A percentile compares a stretch with the other conserved stretches of the same genome.
Conservation (phyloP, 805 yeast genomes). For the Lachancea waltii region DNA sequence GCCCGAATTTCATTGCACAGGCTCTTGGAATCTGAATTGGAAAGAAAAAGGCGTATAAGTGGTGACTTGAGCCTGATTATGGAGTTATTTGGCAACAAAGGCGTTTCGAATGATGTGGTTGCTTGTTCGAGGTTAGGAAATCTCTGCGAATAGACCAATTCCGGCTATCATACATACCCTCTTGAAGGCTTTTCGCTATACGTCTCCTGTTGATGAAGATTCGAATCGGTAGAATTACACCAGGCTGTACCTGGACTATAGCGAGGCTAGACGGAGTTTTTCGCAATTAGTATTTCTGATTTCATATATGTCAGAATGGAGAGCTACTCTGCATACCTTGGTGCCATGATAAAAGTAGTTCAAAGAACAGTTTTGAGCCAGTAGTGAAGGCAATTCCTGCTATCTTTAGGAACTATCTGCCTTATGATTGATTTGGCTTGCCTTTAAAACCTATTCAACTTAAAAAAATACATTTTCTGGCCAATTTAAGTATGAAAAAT, state of each 20-base stretch:
- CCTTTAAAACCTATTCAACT: too few relatives aligned
- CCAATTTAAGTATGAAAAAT: too few relatives aligned
- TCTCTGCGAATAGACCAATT: not conserved
- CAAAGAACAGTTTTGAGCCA: not conserved
- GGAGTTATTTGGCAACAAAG: constrained; percentile 31
- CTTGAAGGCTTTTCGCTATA: constrained; percentile 17
- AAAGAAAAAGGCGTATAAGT: constrained; percentile 22
- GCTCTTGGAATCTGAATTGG: constrained; percentile 26
- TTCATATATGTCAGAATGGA: too few relatives aligned
- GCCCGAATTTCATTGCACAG: constrained; percentile 24
- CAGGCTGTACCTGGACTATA: constrained; percentile 18
- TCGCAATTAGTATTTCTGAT: not conserved
- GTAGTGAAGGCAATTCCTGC: too few relatives aligned
- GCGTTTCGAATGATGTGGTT: constrained; percentile 27
- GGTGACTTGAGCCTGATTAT: constrained; percentile 30
- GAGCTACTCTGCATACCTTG: not conserved
- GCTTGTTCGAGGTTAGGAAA: constrained; percentile 5
- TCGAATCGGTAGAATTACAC: constrained; percentile 22
- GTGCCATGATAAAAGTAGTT: too few relatives aligned
- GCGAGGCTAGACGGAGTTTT: constrained; percentile 16
- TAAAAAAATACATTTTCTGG: too few relatives aligned
- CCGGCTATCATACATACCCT: constrained; percentile 3
- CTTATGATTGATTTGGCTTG: too few relatives aligned
- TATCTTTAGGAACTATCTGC: too few relatives aligned
- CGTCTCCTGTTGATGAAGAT: constrained; percentile 28